Percentiles rank a stretch among this genome's conserved stretches.
phyloP scores from a whole-genome alignment of 371 early-diverging fungal genomes.

The Nematocida sp. region DNA sequence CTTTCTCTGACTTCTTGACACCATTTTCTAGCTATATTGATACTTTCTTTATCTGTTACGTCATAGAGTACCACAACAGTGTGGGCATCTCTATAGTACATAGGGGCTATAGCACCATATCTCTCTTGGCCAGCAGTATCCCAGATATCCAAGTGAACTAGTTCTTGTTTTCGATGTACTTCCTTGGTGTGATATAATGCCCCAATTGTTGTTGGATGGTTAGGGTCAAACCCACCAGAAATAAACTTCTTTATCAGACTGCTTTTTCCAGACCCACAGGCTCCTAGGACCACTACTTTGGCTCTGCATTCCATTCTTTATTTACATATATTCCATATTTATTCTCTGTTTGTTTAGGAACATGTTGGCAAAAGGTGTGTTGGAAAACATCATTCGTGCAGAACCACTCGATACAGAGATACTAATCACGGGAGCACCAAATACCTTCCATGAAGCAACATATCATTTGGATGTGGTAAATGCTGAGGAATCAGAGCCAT shows the following conservation, averaged over 20 bases:
- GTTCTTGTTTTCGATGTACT: slow-evolving; percentile 74
- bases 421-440: slow-evolving; percentile 62
- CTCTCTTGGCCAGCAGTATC: slow-evolving; percentile 86
- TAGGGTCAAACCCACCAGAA: slow-evolving; percentile 86
- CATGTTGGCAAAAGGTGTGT: slow-evolving; percentile 32
- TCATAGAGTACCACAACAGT: slow-evolving; percentile 85
- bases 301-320: slow-evolving; percentile 57
- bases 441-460: slow-evolving; percentile 45
- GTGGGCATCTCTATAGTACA: slow-evolving; percentile 90
- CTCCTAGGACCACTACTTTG: slow-evolving; percentile 64
- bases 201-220: slow-evolving; percentile 99
- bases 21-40: slow-evolving; percentile 80
- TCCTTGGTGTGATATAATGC: slow-evolving; percentile 95
- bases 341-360: slow-evolving; percentile 44
- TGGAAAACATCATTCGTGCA: slow-evolving; percentile 43
- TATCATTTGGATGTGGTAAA: slow-evolving; percentile 65
- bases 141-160: slow-evolving; percentile 79
- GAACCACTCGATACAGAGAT: slow-evolving; percentile 54
- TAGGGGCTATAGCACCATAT: slow-evolving; percentile 83
- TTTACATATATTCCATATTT: slow-evolving; percentile 41
- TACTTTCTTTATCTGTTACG: slow-evolving; percentile 84
- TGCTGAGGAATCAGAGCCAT: slow-evolving; percentile 70
- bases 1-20: slow-evolving; percentile 76
- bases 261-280: slow-evolving; percentile 64
- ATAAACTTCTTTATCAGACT: slow-evolving; percentile 72